phyloP scores from a whole-genome alignment of 345 rosid genomes.

The Pseudoturritis turrita region DNA sequence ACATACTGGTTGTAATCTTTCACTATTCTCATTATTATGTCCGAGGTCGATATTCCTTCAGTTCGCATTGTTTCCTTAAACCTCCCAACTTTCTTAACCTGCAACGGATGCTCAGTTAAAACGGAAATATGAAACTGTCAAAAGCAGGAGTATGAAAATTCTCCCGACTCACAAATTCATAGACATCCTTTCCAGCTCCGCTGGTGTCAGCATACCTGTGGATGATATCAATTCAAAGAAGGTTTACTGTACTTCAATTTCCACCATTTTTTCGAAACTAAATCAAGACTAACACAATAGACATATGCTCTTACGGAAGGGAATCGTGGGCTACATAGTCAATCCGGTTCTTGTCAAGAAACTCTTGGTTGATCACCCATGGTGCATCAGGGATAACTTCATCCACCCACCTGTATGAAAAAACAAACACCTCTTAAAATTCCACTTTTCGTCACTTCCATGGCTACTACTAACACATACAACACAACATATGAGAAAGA shows the following conservation, averaged over 20 bases:
- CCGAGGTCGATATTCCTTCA: conserved; percentile 90
- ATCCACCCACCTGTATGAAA: conserved; percentile 74
- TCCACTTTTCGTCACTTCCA: not conserved
- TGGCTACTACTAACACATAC: not conserved
- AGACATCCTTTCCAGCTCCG: conserved; percentile 87
- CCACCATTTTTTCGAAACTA: not conserved
- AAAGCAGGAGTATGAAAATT: not conserved
- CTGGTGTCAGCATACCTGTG: conserved; percentile 88
- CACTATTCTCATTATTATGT: conserved; percentile 89
- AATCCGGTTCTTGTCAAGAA: conserved; percentile 71
- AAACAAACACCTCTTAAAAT: not conserved
- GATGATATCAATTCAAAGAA: not conserved
- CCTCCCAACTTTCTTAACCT: conserved; percentile 86
- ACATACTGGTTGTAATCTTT: conserved; percentile 96
- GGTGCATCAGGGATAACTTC: conserved; percentile 94
- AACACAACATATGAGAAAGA: not conserved
- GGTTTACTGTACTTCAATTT: not conserved
- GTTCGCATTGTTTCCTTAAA: conserved; percentile 92
- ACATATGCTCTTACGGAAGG: conserved; percentile 64
- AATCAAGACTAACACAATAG: not conserved
- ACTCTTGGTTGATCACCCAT: conserved; percentile 82
- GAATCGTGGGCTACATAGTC: conserved; percentile 90
- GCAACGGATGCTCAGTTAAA: conserved; percentile 16
- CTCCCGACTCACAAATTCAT: conserved; percentile 73
- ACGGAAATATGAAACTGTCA: conserved; percentile 1